phyloP scores from a whole-genome alignment of 1,139 yeast species.

The Pneumocystis murina region DNA sequence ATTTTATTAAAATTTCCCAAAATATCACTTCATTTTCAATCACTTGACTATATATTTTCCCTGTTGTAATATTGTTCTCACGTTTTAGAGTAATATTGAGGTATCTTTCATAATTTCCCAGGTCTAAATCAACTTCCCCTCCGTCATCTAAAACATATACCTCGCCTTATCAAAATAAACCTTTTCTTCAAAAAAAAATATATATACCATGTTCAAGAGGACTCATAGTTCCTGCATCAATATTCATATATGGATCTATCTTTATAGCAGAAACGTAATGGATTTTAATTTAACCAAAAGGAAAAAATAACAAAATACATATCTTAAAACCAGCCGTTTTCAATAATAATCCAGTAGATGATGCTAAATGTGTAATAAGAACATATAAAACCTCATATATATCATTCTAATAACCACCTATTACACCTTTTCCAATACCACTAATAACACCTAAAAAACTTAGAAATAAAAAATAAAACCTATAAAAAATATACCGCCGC shows the following conservation, averaged over 20 bases:
- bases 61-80: conserved; percentile 95
- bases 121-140: conserved; percentile 94
- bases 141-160: conserved; percentile 96
- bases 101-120: conserved; percentile 96
- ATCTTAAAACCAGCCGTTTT: conserved; percentile 77
- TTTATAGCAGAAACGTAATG: conserved; percentile 72
- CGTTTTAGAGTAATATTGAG: conserved; percentile 80
- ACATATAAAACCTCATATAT: background rate
- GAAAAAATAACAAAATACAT: background rate
- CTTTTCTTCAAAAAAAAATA: background rate
- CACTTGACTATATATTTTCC: conserved; percentile 87
- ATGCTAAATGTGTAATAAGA: conserved; percentile 34
- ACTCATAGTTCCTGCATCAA: conserved; percentile 99
- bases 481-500: conserved; percentile 47
- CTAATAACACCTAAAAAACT: conserved; percentile 92
- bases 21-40: conserved; percentile 55
- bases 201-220: conserved; percentile 84
- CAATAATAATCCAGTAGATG: conserved; percentile 87
- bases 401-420: conserved; percentile 21
- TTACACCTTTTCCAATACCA: conserved; percentile 97
- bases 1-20: background rate
- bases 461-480: conserved; percentile 20
- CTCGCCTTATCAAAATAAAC: conserved; percentile 29
- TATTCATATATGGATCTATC: conserved; percentile 97
- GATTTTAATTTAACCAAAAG: background rate